Percentiles rank a stretch among this genome's conserved stretches.
phyloP scores from a whole-genome alignment of 2,329 filamentous ascomycete species.

The Colletotrichum tanaceti region DNA sequence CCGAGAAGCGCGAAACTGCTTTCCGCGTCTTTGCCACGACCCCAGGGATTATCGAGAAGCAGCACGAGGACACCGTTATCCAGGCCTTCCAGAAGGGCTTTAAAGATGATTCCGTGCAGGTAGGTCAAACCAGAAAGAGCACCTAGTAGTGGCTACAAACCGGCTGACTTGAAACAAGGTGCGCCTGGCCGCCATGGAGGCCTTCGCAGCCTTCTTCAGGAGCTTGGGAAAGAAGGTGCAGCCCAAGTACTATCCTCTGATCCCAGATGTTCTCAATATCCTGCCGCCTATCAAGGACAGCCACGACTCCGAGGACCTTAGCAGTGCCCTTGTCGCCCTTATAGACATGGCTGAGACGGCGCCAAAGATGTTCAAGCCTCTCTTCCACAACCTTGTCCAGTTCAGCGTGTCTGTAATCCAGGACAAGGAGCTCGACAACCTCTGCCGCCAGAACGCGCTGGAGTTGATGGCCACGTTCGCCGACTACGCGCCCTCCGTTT shows the following conservation, averaged over 20 bases:
- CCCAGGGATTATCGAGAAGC: slow-evolving; percentile 93
- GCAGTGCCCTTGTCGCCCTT: slow-evolving; percentile 87
- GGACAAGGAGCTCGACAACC: slow-evolving; percentile 92
- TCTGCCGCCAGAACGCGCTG: slow-evolving; percentile 91
- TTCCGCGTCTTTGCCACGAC: slow-evolving; percentile 97
- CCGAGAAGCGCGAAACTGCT: slow-evolving; percentile 88
- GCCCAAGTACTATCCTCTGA: slow-evolving; percentile 85
- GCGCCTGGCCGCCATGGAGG: slow-evolving; percentile 93
- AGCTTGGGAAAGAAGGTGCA: slow-evolving; percentile 90
- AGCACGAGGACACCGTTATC: slow-evolving; percentile 91
- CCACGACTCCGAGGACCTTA: slow-evolving; percentile 89
- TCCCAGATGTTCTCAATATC: slow-evolving; percentile 93
- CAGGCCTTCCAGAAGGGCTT: slow-evolving; percentile 92
- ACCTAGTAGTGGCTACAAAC: background rate
- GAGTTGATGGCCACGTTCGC: slow-evolving; percentile 99
- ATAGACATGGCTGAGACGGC: slow-evolving; percentile 96
- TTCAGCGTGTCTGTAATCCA: slow-evolving; percentile 95
- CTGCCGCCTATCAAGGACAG: slow-evolving; percentile 93
- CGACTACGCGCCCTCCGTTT: slow-evolving; percentile 93
- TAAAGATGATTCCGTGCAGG: slow-evolving; percentile 84
- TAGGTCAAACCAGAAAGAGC: slow-evolving; percentile 51
- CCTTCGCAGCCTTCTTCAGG: slow-evolving; percentile 95
- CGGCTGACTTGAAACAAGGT: slow-evolving; percentile 64
- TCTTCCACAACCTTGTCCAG: slow-evolving; percentile 93
- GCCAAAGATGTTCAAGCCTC: slow-evolving; percentile 94